These are phyloP conservation scores for Xanthoconium stramineum DNA, from an alignment of 768 basidiomycete species.

Conservation along the genomic window DNA sequence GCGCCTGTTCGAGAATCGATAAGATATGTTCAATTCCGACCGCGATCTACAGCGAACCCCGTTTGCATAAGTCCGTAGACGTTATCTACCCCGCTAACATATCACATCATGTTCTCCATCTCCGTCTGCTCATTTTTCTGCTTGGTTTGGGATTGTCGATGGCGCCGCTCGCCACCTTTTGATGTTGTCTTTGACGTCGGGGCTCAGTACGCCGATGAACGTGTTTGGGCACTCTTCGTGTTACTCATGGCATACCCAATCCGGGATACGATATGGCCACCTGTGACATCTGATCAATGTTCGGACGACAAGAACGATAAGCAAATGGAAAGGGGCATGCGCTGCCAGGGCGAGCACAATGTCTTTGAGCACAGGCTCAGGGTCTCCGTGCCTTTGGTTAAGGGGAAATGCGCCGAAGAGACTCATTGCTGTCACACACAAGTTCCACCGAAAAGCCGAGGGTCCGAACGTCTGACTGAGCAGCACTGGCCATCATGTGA, in stretches of 20 bases:
- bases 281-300: background rate
- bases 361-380: constrained; percentile 68
- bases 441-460: constrained; percentile 60
- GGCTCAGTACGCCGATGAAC: constrained; percentile 18
- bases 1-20: constrained; percentile 43
- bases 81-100: too few species aligned
- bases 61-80: too few species aligned
- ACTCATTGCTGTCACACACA: constrained; percentile 62
- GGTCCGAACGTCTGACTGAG: constrained; percentile 67
- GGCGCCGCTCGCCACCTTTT: constrained; percentile 26
- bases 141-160: constrained; percentile 39
- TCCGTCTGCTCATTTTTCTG: too few species aligned
- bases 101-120: too few species aligned
- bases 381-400: constrained; percentile 77
- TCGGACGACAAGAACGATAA: too few species aligned
- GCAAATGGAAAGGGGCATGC: too few species aligned
- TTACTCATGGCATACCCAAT: constrained; percentile 7
- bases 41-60: constrained; percentile 40
- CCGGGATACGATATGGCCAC: constrained; percentile 21
- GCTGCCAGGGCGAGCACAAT: constrained; percentile 64
- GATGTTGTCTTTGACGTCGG: constrained; percentile 4
- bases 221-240: constrained; percentile 1
- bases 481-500: constrained; percentile 60
- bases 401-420: constrained; percentile 74
- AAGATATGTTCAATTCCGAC: constrained; percentile 44